These are phyloP conservation scores for Rubroboletus satanas DNA, from an alignment of 768 basidiomycete genomes.

Conservation along the genomic window DNA sequence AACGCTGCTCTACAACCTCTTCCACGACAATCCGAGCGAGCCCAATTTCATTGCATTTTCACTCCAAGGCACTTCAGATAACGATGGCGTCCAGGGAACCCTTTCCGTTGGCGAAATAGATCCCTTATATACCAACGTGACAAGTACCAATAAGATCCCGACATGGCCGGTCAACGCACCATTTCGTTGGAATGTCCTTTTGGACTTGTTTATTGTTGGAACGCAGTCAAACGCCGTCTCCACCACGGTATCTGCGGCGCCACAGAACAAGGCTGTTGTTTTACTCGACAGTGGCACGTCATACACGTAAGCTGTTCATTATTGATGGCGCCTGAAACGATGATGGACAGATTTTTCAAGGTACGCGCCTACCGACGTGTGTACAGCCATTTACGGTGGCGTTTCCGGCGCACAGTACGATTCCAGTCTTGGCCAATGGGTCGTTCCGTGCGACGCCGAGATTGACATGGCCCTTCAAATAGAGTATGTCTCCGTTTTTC, in stretches of 20 bases:
- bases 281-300: conserved; percentile 81
- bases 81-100: conserved; percentile 56
- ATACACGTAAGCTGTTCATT: conserved; percentile 53
- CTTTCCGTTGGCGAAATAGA: conserved; percentile 77
- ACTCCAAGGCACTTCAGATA: conserved; percentile 56
- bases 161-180: conserved; percentile 70
- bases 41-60: conserved; percentile 82
- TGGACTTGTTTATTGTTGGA: conserved; percentile 69
- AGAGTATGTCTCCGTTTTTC: conserved; percentile 43
- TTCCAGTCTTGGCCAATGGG: conserved; percentile 54
- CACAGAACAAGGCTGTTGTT: conserved; percentile 67
- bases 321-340: background rate
- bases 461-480: conserved; percentile 79
- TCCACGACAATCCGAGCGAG: conserved; percentile 59
- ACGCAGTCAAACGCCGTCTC: conserved; percentile 48
- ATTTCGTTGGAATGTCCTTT: conserved; percentile 68
- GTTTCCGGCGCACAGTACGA: conserved; percentile 63
- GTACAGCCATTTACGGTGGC: conserved; percentile 64
- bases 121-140: conserved; percentile 55
- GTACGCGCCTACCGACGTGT: conserved; percentile 64
- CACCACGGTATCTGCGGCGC: conserved; percentile 53
- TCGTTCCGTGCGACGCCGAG: conserved; percentile 69
- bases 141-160: conserved; percentile 54
- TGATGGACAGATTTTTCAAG: conserved; percentile 34
- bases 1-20: conserved; percentile 72